These are phyloP conservation scores for Immersiella caudata DNA, from an alignment of 495 filamentous ascomycete species.

Conservation along the genomic window DNA sequence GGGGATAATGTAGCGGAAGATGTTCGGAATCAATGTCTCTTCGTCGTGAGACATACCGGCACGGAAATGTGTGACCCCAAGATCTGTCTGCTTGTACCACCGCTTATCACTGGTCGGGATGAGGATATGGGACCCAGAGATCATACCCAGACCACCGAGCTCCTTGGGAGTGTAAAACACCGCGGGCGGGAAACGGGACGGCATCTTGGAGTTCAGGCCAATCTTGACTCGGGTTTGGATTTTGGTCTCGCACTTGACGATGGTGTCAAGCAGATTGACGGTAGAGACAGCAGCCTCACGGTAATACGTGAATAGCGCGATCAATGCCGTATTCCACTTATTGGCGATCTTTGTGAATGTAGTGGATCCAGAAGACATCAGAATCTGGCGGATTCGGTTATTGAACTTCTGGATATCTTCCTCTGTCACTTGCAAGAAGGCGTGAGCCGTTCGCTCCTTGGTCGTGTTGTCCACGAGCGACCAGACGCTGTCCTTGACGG, in stretches of 20 bases:
- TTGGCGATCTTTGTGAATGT: constrained; percentile 99
- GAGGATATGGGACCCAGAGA: constrained; percentile 96
- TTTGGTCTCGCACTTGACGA: constrained; percentile 99
- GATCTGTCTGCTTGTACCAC: constrained; percentile 97
- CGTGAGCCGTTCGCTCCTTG: constrained; percentile 96
- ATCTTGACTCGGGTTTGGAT: constrained; percentile 99
- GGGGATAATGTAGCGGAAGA: constrained; percentile 99
- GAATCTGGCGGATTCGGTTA: constrained; percentile 96
- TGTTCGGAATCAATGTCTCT: constrained; percentile 97
- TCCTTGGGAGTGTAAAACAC: constrained; percentile 99
- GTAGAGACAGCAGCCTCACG: constrained; percentile 98
- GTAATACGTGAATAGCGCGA: constrained; percentile 99
- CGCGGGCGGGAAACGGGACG: constrained; percentile 96
- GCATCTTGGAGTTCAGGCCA: constrained; percentile 99
- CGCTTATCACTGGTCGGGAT: constrained; percentile 98
- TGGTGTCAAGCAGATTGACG: constrained; percentile 92
- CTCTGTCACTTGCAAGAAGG: constrained; percentile 97
- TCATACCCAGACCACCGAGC: constrained; percentile 97
- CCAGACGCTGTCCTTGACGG: constrained; percentile 97
- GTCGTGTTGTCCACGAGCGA: constrained; percentile 93
- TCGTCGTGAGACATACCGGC: constrained; percentile 99
- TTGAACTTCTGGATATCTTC: constrained; percentile 99
- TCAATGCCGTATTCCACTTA: constrained; percentile 98
- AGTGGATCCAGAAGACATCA: constrained; percentile 98
- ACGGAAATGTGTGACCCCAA: constrained; percentile 95